phyloP scores from a whole-genome alignment of 2,329 filamentous ascomycete genomes.

The Xylaria sp. region DNA sequence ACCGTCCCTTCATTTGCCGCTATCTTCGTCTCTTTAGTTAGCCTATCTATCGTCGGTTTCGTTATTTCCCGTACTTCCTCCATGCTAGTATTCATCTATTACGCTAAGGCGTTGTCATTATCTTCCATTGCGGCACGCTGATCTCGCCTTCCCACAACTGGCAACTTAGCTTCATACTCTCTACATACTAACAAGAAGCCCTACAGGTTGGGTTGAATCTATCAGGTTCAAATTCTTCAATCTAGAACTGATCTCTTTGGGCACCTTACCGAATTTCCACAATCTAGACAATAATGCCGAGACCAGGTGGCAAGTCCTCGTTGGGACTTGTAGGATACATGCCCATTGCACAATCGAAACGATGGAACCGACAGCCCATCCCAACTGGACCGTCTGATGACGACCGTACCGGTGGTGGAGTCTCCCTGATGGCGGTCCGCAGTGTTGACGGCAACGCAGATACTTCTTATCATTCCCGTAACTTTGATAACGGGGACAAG shows the following conservation, averaged over 20 bases:
- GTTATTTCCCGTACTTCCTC: background rate
- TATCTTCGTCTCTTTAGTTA: background rate
- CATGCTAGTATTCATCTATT: background rate
- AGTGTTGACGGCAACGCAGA: background rate
- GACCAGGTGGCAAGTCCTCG: background rate
- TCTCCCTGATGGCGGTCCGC: conserved; percentile 20
- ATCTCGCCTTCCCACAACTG: background rate
- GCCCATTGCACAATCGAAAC: background rate
- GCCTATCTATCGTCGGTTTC: background rate
- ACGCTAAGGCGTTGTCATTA: background rate
- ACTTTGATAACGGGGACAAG: background rate
- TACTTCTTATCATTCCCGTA: background rate
- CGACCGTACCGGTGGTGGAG: conserved; percentile 27
- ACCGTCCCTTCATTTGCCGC: background rate
- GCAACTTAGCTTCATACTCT: background rate
- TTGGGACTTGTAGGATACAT: background rate
- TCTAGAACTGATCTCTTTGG: background rate
- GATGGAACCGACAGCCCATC: conserved; percentile 23
- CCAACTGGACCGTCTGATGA: conserved; percentile 26
- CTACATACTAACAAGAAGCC: conserved; percentile 9
- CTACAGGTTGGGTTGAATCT: background rate
- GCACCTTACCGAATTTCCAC: background rate
- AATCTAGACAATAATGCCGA: conserved; percentile 12
- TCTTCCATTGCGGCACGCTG: background rate
- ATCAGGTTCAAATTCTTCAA: no score